Evolutionary conservation across 139 green algal genomes (phyloP).

Genomic region (Spirogloea muscicola): DNA sequence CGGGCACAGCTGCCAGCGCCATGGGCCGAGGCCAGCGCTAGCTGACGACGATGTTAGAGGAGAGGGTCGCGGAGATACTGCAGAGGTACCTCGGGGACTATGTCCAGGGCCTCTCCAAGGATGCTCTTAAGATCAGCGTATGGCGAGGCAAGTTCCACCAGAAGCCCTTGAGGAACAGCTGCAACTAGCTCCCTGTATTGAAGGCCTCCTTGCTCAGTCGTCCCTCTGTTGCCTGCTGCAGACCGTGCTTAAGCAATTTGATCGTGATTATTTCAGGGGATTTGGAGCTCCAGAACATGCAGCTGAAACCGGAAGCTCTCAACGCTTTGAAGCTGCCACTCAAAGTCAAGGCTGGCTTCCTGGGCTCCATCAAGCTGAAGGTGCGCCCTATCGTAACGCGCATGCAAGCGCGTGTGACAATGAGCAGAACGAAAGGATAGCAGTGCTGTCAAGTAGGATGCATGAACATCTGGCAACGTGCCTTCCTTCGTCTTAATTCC

Average conservation of each 20-base stretch:
- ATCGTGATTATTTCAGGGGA: conserved; percentile 67
- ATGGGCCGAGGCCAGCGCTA: too few species aligned
- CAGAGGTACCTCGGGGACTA: conserved; percentile 28
- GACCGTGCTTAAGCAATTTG: too few species aligned
- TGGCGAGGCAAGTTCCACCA: conserved; percentile 10
- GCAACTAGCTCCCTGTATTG: too few species aligned
- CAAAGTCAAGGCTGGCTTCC: conserved; percentile 79
- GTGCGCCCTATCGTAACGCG: too few species aligned
- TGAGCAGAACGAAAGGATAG: too few species aligned
- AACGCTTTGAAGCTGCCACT: conserved; percentile 81
- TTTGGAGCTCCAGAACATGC: conserved; percentile 85
- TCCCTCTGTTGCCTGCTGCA: too few species aligned
- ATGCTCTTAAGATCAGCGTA: conserved; percentile 39
- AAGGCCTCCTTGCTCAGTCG: too few species aligned
- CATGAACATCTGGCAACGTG: too few species aligned
- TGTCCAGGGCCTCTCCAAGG: conserved; percentile 11
- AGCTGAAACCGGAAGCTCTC: conserved; percentile 85
- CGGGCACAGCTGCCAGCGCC: too few species aligned
- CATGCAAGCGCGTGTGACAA: too few species aligned
- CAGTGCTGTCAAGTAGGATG: not conserved
- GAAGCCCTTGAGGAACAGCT: too few species aligned
- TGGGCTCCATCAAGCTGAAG: conserved; percentile 85
- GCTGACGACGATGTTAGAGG: conserved; percentile 11
- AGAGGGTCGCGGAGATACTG: conserved; percentile 11
- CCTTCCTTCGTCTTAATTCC: too few species aligned